Conservation (phyloP, 192 early-diverging fungal genomes). For the Piromyces sp. region DNA sequence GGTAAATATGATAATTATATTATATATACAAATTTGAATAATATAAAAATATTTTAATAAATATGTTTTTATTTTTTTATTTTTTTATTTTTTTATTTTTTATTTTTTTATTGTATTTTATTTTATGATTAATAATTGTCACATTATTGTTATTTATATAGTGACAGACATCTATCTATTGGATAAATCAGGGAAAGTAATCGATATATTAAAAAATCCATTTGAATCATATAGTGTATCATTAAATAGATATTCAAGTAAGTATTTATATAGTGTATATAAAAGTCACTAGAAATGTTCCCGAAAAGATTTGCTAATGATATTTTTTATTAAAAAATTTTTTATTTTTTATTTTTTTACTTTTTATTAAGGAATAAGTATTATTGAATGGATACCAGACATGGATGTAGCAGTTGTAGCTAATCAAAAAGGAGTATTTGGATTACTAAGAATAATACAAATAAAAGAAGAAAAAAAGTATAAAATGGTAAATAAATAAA, state of each 20-base stretch:
- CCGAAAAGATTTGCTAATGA: no score
- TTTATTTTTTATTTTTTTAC: no score
- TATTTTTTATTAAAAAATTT: no score
- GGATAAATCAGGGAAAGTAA: not conserved
- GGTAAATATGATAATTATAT: not conserved
- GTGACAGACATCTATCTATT: not conserved
- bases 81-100: no score
- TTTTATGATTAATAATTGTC: no score
- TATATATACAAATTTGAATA: no score
- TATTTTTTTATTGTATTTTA: no score
- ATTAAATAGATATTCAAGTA: not conserved
- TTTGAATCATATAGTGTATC: not conserved
- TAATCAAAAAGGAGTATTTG: not conserved
- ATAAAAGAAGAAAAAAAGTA: not conserved
- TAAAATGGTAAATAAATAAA: not conserved
- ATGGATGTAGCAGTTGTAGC: not conserved
- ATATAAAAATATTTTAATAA: no score
- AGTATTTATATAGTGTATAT: no score
- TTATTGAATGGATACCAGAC: not conserved
- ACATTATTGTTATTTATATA: not conserved
- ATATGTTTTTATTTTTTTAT: no score
- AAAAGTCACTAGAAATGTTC: no score
- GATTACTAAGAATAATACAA: not conserved
- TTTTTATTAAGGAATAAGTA: not conserved
- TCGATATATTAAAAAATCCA: not conserved